Evolutionary conservation across 164 flowering plant genomes (phyloP).

Genomic region (Chimonanthus salicifolius): DNA sequence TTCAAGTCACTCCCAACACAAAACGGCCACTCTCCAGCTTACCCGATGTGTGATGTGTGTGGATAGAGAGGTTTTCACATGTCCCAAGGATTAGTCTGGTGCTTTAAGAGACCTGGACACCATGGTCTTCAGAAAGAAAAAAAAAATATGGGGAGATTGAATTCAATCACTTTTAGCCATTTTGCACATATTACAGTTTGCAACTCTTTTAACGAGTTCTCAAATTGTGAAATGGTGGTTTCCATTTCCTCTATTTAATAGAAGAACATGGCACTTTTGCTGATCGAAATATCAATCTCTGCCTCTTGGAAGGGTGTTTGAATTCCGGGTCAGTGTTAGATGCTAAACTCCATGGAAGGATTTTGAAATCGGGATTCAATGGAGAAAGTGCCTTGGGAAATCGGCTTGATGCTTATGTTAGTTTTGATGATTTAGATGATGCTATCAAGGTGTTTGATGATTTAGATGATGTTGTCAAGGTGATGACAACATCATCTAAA

Average conservation of each 20-base stretch:
- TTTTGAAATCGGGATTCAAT: constrained; percentile 21
- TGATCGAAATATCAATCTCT: constrained; percentile 13
- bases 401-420: constrained; percentile 11
- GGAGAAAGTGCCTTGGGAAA: constrained; percentile 9
- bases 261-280: constrained; percentile 24
- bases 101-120: too few relatives aligned
- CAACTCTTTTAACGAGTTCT: constrained; percentile 9
- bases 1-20: too few relatives aligned
- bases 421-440: constrained; percentile 9
- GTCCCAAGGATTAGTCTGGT: too few relatives aligned
- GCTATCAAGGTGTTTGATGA: constrained; percentile 13
- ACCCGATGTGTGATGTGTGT: too few relatives aligned
- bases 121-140: too few relatives aligned
- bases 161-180: constrained; percentile 15
- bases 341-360: constrained; percentile 22
- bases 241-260: constrained; percentile 18
- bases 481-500: constrained; percentile 14
- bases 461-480: too few relatives aligned
- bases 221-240: constrained; percentile 16
- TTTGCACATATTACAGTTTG: constrained; percentile 4
- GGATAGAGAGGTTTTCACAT: too few relatives aligned
- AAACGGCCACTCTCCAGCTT: too few relatives aligned
- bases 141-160: constrained; percentile 11
- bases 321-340: constrained; percentile 10
- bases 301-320: constrained; percentile 22